Evolutionary conservation across 1,284 basidiomycete species (phyloP).

Genomic region (Anthracocystis walkeri): DNA sequence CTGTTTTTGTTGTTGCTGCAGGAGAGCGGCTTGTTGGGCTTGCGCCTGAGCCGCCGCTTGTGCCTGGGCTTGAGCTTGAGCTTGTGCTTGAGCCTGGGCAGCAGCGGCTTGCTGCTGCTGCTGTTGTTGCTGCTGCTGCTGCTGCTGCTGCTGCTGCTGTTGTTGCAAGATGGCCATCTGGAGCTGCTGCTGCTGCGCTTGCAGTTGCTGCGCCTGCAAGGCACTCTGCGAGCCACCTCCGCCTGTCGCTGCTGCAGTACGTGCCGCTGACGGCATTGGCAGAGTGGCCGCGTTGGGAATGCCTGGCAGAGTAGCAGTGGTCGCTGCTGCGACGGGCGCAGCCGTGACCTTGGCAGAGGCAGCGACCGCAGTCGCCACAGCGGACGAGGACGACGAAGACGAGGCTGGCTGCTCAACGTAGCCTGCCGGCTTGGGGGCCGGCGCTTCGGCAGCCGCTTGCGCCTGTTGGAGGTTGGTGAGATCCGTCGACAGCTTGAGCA

Average conservation of each 20-base stretch:
- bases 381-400: slow-evolving; percentile 15
- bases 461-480: slow-evolving; percentile 67
- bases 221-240: slow-evolving; percentile 42
- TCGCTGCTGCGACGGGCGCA: slow-evolving; percentile 18
- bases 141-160: slow-evolving; percentile 50
- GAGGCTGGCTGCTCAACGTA: slow-evolving; percentile 43
- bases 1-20: slow-evolving; percentile 57
- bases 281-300: slow-evolving; percentile 26
- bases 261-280: slow-evolving; percentile 42
- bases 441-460: slow-evolving; percentile 60
- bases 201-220: slow-evolving; percentile 40
- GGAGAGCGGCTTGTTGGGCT: slow-evolving; percentile 46
- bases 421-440: slow-evolving; percentile 50
- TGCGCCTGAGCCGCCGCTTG: slow-evolving; percentile 46
- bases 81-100: slow-evolving; percentile 21
- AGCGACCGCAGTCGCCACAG: slow-evolving; percentile 24
- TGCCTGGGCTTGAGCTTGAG: slow-evolving; percentile 9
- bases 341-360: slow-evolving; percentile 25
- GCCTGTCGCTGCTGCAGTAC: slow-evolving; percentile 36
- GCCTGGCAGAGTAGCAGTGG: slow-evolving; percentile 32
- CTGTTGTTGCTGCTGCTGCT: slow-evolving; percentile 46
- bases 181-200: slow-evolving; percentile 42
- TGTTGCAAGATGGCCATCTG: slow-evolving; percentile 50
- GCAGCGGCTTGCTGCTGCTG: slow-evolving; percentile 40
- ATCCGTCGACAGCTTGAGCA: slow-evolving; percentile 67